These are phyloP conservation scores for Naumovozyma castellii DNA, from an alignment of 805 yeast genomes.

Conservation along the genomic window DNA sequence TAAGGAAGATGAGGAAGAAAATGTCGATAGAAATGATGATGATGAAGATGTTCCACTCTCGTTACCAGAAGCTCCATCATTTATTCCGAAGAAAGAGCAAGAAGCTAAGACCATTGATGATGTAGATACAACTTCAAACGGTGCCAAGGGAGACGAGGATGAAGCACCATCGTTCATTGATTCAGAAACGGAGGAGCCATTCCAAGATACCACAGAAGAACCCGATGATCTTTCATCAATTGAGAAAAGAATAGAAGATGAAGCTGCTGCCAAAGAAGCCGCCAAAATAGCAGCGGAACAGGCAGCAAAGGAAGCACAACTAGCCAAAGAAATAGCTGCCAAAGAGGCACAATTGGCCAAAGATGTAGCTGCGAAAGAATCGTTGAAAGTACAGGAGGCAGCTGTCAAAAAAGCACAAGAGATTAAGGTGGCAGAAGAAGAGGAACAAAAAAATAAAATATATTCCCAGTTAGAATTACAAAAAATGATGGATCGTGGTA, in stretches of 20 bases:
- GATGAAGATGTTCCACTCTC: constrained; percentile 3
- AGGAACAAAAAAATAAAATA: background rate
- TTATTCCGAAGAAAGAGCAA: too few species aligned
- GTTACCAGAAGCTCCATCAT: too few species aligned
- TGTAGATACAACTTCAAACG: background rate
- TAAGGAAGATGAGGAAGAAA: constrained; percentile 1
- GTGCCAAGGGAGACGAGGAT: constrained; percentile 3
- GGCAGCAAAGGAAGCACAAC: background rate
- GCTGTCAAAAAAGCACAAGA: background rate
- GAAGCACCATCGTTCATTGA: constrained; percentile 1
- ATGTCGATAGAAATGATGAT: background rate
- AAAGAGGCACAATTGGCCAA: too few species aligned
- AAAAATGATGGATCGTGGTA: constrained; percentile 46
- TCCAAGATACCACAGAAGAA: constrained; percentile 1
- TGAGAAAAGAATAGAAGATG: background rate
- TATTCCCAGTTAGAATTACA: constrained; percentile 34
- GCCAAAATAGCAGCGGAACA: too few species aligned
- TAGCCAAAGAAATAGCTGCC: background rate
- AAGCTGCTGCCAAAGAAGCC: background rate
- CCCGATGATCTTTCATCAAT: constrained; percentile 1
- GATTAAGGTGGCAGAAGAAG: background rate
- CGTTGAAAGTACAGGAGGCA: too few species aligned
- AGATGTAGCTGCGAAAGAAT: too few species aligned
- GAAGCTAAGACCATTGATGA: background rate
- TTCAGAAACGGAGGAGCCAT: constrained; percentile 1